phyloP scores from a whole-genome alignment of 23 red algal species.

The Cyanidioschyzon merolae region DNA sequence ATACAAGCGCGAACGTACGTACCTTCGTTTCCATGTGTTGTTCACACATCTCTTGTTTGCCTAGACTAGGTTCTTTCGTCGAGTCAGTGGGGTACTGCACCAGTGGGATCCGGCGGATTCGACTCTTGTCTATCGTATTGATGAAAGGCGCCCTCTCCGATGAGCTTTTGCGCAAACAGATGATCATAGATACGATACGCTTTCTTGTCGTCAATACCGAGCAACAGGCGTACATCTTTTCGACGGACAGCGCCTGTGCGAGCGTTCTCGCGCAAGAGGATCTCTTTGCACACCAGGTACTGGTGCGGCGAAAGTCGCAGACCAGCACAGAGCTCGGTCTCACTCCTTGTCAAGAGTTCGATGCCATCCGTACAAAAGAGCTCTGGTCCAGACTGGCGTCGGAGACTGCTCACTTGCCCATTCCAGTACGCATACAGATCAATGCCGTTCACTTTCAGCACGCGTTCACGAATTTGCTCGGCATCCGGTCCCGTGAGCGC shows the following conservation, averaged over 20 bases:
- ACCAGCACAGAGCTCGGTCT: constrained; percentile 55
- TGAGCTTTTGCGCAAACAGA: not conserved
- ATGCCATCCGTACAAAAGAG: constrained; percentile 48
- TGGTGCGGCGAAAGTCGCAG: constrained; percentile 70
- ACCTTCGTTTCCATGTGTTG: too few species aligned
- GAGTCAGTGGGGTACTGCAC: too few species aligned
- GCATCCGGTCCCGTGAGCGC: not conserved
- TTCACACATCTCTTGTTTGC: too few species aligned
- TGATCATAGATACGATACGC: not conserved
- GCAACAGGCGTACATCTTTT: constrained; percentile 41
- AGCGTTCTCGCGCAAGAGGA: constrained; percentile 65
- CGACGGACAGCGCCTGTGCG: constrained; percentile 42
- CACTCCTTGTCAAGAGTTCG: constrained; percentile 52
- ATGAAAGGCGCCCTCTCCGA: too few species aligned
- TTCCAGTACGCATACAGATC: not conserved
- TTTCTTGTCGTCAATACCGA: constrained; percentile 5
- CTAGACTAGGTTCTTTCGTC: too few species aligned
- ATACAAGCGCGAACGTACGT: too few species aligned
- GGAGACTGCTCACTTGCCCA: not conserved
- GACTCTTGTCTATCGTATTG: too few species aligned
- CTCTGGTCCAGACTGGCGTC: not conserved
- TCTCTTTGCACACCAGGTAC: constrained; percentile 67
- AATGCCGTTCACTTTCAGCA: not conserved
- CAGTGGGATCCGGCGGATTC: too few species aligned
- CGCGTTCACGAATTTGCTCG: not conserved